Evolutionary conservation across 306 rosid genomes (phyloP), one percentile per base, ranked within the genome.

Genomic region (Styphnolobium japonicum): DNA sequence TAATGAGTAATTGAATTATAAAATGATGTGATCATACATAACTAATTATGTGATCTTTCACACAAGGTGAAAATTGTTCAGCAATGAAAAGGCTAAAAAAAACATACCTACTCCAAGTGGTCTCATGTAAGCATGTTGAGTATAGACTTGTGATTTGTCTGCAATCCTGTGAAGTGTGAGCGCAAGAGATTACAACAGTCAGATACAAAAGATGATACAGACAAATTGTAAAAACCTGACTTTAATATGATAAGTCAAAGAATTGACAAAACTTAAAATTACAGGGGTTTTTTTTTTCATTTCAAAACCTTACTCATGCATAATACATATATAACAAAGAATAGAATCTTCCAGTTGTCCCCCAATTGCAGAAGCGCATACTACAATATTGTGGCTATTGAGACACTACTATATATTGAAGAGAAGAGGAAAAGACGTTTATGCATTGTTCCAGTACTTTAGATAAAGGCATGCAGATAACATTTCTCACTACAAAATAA

Each of bases 61-160:
- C 57, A 34, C 10, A 18, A 62, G 65, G 66, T 14, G 10, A 12
- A 69, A 33, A 23, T 5, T 34, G 33, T 42, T 37, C 43, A 29
- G 12, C 18, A 2, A 25, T 51, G 51, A 75, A 57, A 82, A 31
- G 53, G 69, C 58, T 9, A 70, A 23, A 7, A 73, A 86, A 61
- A 71, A 82, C 90, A 21, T 57, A 93, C 99, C 99, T 62, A 96
- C 98, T 85, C 99, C 99, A 75, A 96, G 97, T 4, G 99, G 99
- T 84, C 99, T 91, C 99, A 96, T 96, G 69, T 96, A 96, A 60
- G 99, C 99, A 91, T 96, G 99, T 60, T 96, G 99, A 55, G 99
- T 96, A 85, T 96, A 96, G 87, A 96, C 88, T 81, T 96, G 99
- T 39, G 99, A 96, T 83, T 96, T 96, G 86, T 96, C 96, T 33